phyloP scores from a whole-genome alignment of 2,329 filamentous ascomycete genomes.

The Aureobasidium subglaciale region DNA sequence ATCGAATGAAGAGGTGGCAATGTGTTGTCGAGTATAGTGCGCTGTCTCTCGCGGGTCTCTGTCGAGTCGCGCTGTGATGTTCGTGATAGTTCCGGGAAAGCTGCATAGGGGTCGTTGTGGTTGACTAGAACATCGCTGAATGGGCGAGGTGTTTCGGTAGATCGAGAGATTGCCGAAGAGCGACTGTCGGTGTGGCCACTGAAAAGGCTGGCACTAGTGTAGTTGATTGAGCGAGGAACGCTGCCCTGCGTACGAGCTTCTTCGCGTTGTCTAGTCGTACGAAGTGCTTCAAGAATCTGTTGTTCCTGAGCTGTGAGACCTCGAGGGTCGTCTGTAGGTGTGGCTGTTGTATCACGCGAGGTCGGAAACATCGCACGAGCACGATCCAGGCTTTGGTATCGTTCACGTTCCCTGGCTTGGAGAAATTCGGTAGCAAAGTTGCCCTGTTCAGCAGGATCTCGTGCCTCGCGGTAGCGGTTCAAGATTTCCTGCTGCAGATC shows the following conservation, averaged over 20 bases:
- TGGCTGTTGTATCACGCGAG: conserved; percentile 18
- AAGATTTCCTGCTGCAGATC: conserved; percentile 40
- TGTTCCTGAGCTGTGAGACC: conserved; percentile 40
- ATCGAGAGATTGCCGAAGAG: neutral
- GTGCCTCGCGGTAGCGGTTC: conserved; percentile 35
- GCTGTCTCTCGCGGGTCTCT: neutral
- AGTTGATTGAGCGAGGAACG: conserved; percentile 37
- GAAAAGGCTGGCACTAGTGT: conserved; percentile 31
- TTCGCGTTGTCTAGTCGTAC: conserved; percentile 36
- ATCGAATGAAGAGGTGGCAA: conserved; percentile 15
- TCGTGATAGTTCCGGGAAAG: conserved; percentile 11
- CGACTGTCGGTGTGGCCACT: conserved; percentile 1
- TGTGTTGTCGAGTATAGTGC: conserved; percentile 1
- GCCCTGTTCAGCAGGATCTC: conserved; percentile 33
- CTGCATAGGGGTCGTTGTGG: conserved; percentile 11
- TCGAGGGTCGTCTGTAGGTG: conserved; percentile 38
- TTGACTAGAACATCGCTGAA: conserved; percentile 9
- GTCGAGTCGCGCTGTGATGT: neutral
- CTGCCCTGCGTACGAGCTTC: conserved; percentile 33
- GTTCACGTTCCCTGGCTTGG: conserved; percentile 32
- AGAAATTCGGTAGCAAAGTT: conserved; percentile 38
- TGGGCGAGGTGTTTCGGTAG: neutral
- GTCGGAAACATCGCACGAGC: conserved; percentile 2
- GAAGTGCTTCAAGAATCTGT: conserved; percentile 39
- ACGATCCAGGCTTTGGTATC: conserved; percentile 18